A percentile compares a stretch with the other conserved stretches of the same genome.
Evolutionary conservation across 345 rosid genomes (phyloP).

Genomic region (Chamaenerion angustifolium): DNA sequence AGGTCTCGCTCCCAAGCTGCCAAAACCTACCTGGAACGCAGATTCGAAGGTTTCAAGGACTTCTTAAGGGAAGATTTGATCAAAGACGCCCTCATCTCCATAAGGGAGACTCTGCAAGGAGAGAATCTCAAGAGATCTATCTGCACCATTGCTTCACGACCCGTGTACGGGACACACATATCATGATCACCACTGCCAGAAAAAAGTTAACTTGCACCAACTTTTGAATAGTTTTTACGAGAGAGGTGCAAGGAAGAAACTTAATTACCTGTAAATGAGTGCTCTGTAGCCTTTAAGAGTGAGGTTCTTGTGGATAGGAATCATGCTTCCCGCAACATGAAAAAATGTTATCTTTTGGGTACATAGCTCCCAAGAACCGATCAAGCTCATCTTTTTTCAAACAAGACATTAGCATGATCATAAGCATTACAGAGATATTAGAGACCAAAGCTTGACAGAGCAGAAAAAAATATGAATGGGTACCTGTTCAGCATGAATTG

Average conservation of each 20-base stretch:
- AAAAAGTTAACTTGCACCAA: not conserved
- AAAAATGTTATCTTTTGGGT: constrained; percentile 10
- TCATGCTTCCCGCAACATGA: constrained; percentile 28
- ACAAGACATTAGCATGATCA: not conserved
- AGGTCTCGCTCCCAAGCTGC: too few relatives aligned
- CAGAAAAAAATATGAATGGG: too few relatives aligned
- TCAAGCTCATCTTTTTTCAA: constrained; percentile 8
- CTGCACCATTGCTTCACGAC: constrained; percentile 77
- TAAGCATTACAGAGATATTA: too few relatives aligned
- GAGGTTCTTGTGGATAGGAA: constrained; percentile 28
- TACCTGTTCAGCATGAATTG: constrained; percentile 17
- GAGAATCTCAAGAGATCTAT: too few relatives aligned
- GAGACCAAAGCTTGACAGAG: too few relatives aligned
- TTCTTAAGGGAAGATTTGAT: too few relatives aligned
- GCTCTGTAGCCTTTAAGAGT: constrained; percentile 36
- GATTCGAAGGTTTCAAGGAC: too few relatives aligned
- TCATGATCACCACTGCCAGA: constrained; percentile 79
- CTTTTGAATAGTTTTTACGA: not conserved
- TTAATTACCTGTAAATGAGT: constrained; percentile 46
- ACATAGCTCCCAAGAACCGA: constrained; percentile 41
- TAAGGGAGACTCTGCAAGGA: too few relatives aligned
- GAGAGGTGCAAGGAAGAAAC: not conserved
- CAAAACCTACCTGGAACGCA: too few relatives aligned
- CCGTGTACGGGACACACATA: constrained; percentile 88
- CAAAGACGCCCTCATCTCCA: too few relatives aligned